Percentiles rank a stretch among this genome's conserved stretches.
Evolutionary conservation across 169 alveolate genomes (phyloP).

Genomic region (Plasmodium reichenowi): DNA sequence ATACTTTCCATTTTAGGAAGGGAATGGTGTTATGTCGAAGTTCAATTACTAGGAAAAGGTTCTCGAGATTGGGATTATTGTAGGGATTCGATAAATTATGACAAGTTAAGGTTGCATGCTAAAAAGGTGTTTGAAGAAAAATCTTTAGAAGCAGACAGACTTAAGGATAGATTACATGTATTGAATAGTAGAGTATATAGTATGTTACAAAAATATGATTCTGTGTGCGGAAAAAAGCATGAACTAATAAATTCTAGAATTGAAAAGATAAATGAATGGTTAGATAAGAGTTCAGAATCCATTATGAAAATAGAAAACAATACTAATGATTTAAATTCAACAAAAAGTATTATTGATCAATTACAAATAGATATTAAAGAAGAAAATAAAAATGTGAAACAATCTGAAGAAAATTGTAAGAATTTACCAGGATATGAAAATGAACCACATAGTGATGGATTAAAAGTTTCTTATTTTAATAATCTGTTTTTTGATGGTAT

Average conservation of each 20-base stretch:
- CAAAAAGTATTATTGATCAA: conserved; percentile 82
- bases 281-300: conserved; percentile 81
- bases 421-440: conserved; percentile 82
- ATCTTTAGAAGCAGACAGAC: conserved; percentile 59
- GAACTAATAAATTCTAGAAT: conserved; percentile 28
- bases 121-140: conserved; percentile 77
- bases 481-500: conserved; percentile 83
- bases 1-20: conserved; percentile 75
- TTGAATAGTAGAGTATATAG: conserved; percentile 21
- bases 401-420: conserved; percentile 83
- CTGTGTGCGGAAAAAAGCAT: conserved; percentile 48
- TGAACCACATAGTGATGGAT: conserved; percentile 86
- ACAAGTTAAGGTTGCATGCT: conserved; percentile 79
- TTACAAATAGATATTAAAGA: conserved; percentile 81
- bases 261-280: conserved; percentile 77
- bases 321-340: conserved; percentile 38
- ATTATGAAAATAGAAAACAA: conserved; percentile 81
- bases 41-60: conserved; percentile 90
- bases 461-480: conserved; percentile 82
- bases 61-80: conserved; percentile 90
- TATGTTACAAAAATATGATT: conserved; percentile 32
- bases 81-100: conserved; percentile 85
- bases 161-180: conserved; percentile 31
- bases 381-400: conserved; percentile 73
- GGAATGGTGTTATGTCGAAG: conserved; percentile 94